Percentiles rank a stretch among this genome's conserved stretches.
These are phyloP conservation scores for Vanilla planifolia DNA, from an alignment of 106 monocot species.

Conservation along the genomic window DNA sequence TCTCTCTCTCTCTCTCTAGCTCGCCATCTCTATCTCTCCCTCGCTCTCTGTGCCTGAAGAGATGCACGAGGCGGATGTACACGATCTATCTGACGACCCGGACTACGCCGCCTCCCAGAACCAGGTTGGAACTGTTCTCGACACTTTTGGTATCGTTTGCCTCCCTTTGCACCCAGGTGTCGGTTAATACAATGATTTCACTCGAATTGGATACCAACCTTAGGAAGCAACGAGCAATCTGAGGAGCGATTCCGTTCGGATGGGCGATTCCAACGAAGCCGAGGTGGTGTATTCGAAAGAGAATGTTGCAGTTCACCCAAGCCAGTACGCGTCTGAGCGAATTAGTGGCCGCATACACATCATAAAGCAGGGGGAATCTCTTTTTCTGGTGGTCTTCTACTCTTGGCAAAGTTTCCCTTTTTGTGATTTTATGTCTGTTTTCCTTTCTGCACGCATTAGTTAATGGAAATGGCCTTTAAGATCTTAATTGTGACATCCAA, in stretches of 20 bases:
- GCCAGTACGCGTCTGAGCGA: conserved; percentile 54
- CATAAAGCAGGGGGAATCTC: background rate
- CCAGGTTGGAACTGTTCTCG: conserved; percentile 26
- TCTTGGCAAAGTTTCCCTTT: too few relatives aligned
- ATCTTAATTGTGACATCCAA: too few relatives aligned
- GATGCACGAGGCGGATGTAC: conserved; percentile 41
- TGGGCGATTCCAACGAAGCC: conserved; percentile 14
- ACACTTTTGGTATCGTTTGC: too few relatives aligned
- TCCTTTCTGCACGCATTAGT: too few relatives aligned
- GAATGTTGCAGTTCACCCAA: conserved; percentile 73
- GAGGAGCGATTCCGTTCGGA: conserved; percentile 27
- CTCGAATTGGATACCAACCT: background rate
- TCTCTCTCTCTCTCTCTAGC: too few relatives aligned
- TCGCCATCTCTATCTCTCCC: background rate
- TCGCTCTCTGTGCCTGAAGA: background rate
- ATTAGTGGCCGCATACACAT: background rate
- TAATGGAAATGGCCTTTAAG: too few relatives aligned
- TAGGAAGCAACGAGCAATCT: conserved; percentile 22
- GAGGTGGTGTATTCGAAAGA: conserved; percentile 58
- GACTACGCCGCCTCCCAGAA: conserved; percentile 54
- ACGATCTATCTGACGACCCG: conserved; percentile 76
- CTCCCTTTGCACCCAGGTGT: background rate
- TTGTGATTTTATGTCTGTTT: too few relatives aligned
- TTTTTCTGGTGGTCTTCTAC: too few relatives aligned
- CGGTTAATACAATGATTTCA: background rate